Evolutionary conservation across 345 rosid species (phyloP), one percentile per base, ranked within the genome.

Genomic region (Brassica carinata): DNA sequence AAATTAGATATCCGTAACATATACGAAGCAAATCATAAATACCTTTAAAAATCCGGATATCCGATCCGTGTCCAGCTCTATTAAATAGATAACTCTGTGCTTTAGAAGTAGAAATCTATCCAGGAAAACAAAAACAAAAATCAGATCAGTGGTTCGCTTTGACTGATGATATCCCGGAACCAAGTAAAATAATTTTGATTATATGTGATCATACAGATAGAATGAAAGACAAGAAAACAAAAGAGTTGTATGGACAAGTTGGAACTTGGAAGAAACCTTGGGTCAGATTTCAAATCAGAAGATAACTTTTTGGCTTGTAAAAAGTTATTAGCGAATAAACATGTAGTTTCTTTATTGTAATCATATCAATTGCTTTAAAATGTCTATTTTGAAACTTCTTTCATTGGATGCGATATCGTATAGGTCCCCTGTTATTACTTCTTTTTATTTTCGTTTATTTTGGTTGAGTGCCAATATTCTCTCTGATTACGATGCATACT

Each of bases 281-380:
- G 62, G 26, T 55, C 62, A 6, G 18, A 55, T 55, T 55, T 7
- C 23, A 17, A 55, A 55, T 55, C 62, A 55, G 62, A 15, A 55
- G 62, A 17, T 2, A 15, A 55, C 1, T 17, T 55, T 53, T 48
- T 48, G 57, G 17, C 57, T 48, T 48, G 17, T 14, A 48, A 48
- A 48, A 48, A 13, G 17, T 48, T 48, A 14, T 13, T 48, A 48
- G 4, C 26, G 15, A 64, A 68, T 15, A 78, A 64, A 78, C 72
- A 78, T 78, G 67, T 64, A 66, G 67, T 71, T 19, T 78, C 71
- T 64, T 71, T 51, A 63, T 51, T 4, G 31, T 64, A 53, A 58
- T 68, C 17, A 57, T 58, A 36, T 73, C 66, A 38, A 66, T 66
- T 36, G 67, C 27, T 18, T 53, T 55, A 5, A 8, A 65, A 72